Evolutionary conservation across 768 basidiomycete species (phyloP).

Genomic region (Leccinum arenicola): DNA sequence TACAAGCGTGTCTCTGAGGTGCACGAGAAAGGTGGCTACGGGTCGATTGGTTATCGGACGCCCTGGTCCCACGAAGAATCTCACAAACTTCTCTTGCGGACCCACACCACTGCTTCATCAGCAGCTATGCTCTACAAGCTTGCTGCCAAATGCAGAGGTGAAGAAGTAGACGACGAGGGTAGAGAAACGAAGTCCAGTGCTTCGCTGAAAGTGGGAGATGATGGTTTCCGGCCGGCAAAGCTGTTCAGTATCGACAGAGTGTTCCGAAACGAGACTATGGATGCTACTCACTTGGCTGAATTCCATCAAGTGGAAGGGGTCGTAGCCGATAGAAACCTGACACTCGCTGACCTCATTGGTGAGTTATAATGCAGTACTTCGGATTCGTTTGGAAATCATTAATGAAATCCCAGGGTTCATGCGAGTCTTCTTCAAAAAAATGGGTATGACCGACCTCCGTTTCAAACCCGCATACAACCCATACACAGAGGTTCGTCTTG

Average conservation of each 20-base stretch:
- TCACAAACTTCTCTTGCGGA: conserved; percentile 86
- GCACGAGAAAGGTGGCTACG: conserved; percentile 85
- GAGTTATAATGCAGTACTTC: conserved; percentile 14
- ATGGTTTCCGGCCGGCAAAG: conserved; percentile 89
- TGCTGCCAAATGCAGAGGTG: conserved; percentile 77
- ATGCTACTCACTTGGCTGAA: conserved; percentile 97
- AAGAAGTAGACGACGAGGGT: conserved; percentile 41
- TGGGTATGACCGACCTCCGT: conserved; percentile 89
- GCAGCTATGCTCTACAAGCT: conserved; percentile 93
- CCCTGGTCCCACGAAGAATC: conserved; percentile 95
- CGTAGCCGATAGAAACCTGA: conserved; percentile 90
- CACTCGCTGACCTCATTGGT: conserved; percentile 95
- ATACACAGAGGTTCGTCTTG: conserved; percentile 76
- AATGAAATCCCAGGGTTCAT: conserved; percentile 72
- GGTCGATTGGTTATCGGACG: conserved; percentile 94
- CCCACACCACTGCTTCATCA: conserved; percentile 95
- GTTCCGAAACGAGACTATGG: conserved; percentile 98
- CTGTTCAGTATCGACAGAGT: conserved; percentile 97
- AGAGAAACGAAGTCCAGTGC: conserved; percentile 4
- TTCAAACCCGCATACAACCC: conserved; percentile 99
- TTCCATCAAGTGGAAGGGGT: conserved; percentile 99
- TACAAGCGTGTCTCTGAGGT: conserved; percentile 80
- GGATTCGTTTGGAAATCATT: not conserved
- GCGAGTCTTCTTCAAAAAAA: conserved; percentile 97
- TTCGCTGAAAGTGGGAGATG: conserved; percentile 34